phyloP scores from a whole-genome alignment of 2,329 filamentous ascomycete species.

The Verticillium nubilum region DNA sequence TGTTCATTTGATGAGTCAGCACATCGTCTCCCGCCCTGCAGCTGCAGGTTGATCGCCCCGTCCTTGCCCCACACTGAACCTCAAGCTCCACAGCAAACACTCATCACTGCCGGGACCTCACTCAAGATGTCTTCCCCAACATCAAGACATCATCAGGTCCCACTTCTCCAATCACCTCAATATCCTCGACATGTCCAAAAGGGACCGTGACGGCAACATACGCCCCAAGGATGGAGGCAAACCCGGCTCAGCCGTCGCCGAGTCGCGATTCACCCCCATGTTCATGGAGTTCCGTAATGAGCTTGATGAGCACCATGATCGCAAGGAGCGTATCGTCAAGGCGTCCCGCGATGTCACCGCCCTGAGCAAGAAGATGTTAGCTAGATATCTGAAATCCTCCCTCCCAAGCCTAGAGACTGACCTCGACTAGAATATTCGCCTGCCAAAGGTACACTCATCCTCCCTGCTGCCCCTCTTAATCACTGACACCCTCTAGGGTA shows the following conservation, averaged over 20 bases:
- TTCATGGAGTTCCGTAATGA: conserved; percentile 84
- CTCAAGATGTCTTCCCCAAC: not conserved
- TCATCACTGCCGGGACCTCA: not conserved
- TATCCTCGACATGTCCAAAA: conserved; percentile 29
- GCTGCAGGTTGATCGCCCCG: not conserved
- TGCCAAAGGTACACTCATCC: conserved; percentile 28
- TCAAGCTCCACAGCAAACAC: not conserved
- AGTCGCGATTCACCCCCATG: conserved; percentile 58
- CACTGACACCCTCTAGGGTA: conserved; percentile 5
- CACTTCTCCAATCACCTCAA: too few relatives aligned
- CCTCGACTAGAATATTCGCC: conserved; percentile 26
- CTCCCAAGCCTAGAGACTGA: not conserved
- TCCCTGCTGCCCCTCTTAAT: not conserved
- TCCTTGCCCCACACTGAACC: not conserved
- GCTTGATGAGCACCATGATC: conserved; percentile 90
- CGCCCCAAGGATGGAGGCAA: conserved; percentile 19
- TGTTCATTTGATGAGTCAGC: not conserved
- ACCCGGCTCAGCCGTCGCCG: conserved; percentile 24
- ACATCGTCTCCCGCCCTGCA: not conserved
- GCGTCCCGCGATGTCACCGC: conserved; percentile 88
- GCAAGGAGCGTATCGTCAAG: conserved; percentile 85
- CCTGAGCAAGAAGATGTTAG: conserved; percentile 92
- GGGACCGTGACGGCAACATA: conserved; percentile 45
- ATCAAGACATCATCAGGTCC: not conserved
- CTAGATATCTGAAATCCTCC: not conserved